Evolutionary conservation across 1,139 yeast species (phyloP).

Genomic region (Kodamaea sp.): DNA sequence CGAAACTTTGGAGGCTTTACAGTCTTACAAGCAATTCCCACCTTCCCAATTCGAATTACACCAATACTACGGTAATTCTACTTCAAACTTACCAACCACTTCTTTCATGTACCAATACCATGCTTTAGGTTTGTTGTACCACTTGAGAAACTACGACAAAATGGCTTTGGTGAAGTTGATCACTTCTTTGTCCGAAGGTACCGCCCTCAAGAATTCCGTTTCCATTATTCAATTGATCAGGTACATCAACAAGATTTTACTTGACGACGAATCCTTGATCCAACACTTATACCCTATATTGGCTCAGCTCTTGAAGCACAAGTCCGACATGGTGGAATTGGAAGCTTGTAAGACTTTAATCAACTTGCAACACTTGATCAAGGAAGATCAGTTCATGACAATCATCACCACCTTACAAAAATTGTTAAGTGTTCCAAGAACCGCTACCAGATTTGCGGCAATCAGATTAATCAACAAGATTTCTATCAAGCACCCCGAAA

Average conservation of each 20-base stretch:
- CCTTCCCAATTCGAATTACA: slow-evolving; percentile 53
- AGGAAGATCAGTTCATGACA: slow-evolving; percentile 60
- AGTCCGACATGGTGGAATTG: slow-evolving; percentile 86
- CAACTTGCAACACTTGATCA: slow-evolving; percentile 55
- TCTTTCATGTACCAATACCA: slow-evolving; percentile 92
- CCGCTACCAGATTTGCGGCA: slow-evolving; percentile 89
- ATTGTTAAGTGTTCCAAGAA: slow-evolving; percentile 84
- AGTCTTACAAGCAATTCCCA: slow-evolving; percentile 69
- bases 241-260: slow-evolving; percentile 69
- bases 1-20: slow-evolving; percentile 87
- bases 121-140: slow-evolving; percentile 88
- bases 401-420: slow-evolving; percentile 76
- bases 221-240: slow-evolving; percentile 87
- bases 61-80: slow-evolving; percentile 53
- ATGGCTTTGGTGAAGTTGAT: slow-evolving; percentile 93
- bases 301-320: slow-evolving; percentile 72
- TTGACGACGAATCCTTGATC: slow-evolving; percentile 56
- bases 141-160: slow-evolving; percentile 85
- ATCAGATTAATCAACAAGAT: slow-evolving; percentile 84
- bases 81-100: slow-evolving; percentile 58
- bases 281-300: slow-evolving; percentile 65
- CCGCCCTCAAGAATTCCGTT: slow-evolving; percentile 65
- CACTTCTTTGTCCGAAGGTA: slow-evolving; percentile 69
- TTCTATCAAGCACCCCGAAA: slow-evolving; percentile 80
- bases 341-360: slow-evolving; percentile 91